Base-by-base conservation (phyloP, 441 rosid genomes). In the Macaranga tanarius region DNA sequence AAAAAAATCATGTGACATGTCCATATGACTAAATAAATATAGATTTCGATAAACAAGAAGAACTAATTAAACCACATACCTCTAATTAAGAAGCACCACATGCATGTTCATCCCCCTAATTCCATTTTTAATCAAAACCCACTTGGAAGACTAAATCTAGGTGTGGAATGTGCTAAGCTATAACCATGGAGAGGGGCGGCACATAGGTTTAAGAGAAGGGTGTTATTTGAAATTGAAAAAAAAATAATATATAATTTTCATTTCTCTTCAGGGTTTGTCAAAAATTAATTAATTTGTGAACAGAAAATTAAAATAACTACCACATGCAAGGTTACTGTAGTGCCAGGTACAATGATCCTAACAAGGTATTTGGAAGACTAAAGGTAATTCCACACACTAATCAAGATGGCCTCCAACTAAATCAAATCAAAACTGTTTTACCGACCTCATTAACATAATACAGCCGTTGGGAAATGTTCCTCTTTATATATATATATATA, bases 301-400 rank as follows among this genome's bases (percentile, higher is more conserved):
- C 38, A 34, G 38, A 47, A 26, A 66, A 3, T 13, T 42, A 22
- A 0, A 5, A 20, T 8, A 34, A 52, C 59, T 79, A 83, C 82
- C 86, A 79, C 80, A 79, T 86, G 88, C 88, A 67, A 56, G 40
- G 64, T 84, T 61, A 11, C 4, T 75, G 80, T 73, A 63, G 76
- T 45, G 82, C 84, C 86, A 85, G 88, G 86, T 86, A 90, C 90
- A 86, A 44, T 79, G 86, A 69, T 70, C 77, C 86, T 75, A 63
- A 44, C 81, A 59, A 19, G 75, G 76, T 16, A 57, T 78, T 61
- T 17, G 57, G 81, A 75, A 67, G 26, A 65, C 26, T 51, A 50
- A 11, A 16, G 11, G 1, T 16, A n/a, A 56, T 38, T 10, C 10
- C 0, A 12, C 34, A 42, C 19, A 45, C 22, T 22, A 42, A 48